A percentile compares a stretch with the other conserved stretches of the same genome.
Evolutionary conservation across 2,329 filamentous ascomycete species (phyloP).

Genomic region (Xylariomycetidae sp.): DNA sequence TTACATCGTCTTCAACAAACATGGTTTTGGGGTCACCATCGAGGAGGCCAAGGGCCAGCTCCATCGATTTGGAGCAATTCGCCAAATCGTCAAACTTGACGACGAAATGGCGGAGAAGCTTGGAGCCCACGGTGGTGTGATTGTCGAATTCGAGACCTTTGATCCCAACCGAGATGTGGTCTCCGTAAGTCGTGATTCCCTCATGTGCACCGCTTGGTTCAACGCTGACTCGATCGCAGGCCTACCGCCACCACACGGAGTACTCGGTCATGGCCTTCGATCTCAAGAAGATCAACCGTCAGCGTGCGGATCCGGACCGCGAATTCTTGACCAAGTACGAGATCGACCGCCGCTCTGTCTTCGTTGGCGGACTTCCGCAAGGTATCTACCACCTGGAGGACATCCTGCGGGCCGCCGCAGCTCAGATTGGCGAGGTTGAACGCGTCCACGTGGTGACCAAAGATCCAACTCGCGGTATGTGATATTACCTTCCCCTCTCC

Average conservation of each 20-base stretch:
- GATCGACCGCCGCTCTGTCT: conserved; percentile 29
- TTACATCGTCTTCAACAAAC: conserved; percentile 40
- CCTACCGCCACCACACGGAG: conserved; percentile 27
- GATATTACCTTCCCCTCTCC: no score
- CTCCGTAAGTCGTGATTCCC: conserved; percentile 31
- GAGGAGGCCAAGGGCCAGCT: conserved; percentile 41
- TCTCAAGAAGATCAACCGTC: conserved; percentile 22
- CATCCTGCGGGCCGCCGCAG: conserved; percentile 17
- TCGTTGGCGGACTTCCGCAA: conserved; percentile 25
- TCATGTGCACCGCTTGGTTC: neutral
- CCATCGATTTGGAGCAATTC: conserved; percentile 37
- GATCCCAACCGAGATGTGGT: conserved; percentile 44
- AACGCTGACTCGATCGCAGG: conserved; percentile 17
- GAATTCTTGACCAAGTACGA: conserved; percentile 26
- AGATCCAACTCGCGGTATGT: conserved; percentile 9
- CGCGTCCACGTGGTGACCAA: conserved; percentile 24
- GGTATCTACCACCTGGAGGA: conserved; percentile 18
- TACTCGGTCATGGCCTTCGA: conserved; percentile 28
- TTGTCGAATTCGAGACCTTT: conserved; percentile 46
- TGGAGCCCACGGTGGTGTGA: conserved; percentile 28
- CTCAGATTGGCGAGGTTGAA: conserved; percentile 21
- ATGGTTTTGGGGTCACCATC: conserved; percentile 31
- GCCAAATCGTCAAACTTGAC: conserved; percentile 31
- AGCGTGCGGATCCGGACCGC: conserved; percentile 22
- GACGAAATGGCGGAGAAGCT: conserved; percentile 27